A percentile compares a stretch with the other conserved stretches of the same genome.
These are phyloP conservation scores for Aspergillus avenaceus DNA, from an alignment of 495 filamentous ascomycete species.

Conservation along the genomic window DNA sequence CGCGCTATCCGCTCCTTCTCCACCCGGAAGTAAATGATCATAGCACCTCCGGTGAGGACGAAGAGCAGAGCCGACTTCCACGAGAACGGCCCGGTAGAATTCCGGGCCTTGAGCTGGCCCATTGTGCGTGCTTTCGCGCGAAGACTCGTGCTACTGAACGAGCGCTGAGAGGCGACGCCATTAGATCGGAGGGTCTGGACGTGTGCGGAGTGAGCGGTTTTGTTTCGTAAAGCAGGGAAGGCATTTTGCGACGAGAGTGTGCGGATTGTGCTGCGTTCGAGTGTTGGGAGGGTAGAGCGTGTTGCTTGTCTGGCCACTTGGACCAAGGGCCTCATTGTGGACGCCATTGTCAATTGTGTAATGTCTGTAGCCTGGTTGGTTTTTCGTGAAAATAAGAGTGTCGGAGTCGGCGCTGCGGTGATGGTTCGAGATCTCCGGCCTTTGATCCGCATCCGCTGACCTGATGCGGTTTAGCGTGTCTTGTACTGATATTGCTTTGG, in stretches of 20 bases:
- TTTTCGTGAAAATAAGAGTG: not conserved
- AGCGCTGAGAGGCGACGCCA: not conserved
- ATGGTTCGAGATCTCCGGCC: constrained; percentile 14
- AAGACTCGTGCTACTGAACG: constrained; percentile 31
- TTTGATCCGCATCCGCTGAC: not conserved
- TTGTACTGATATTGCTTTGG: no score
- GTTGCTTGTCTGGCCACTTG: constrained; percentile 25
- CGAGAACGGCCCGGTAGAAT: constrained; percentile 68
- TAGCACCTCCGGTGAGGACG: constrained; percentile 66
- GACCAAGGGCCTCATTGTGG: constrained; percentile 26
- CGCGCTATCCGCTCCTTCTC: constrained; percentile 88
- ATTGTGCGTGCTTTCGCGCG: constrained; percentile 33
- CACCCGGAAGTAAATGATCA: constrained; percentile 83
- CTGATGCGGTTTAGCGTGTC: constrained; percentile 6
- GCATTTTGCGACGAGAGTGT: constrained; percentile 11
- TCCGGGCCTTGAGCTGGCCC: constrained; percentile 39
- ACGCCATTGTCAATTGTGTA: constrained; percentile 23
- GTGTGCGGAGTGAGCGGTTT: constrained; percentile 17
- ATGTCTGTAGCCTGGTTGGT: not conserved
- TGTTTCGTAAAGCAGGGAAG: constrained; percentile 18
- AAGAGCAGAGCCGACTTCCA: constrained; percentile 86
- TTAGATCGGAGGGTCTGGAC: constrained; percentile 1
- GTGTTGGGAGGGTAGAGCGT: constrained; percentile 11
- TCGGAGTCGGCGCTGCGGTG: not conserved
- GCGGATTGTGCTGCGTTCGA: constrained; percentile 11